Evolutionary conservation across 148 eudicot genomes (phyloP), one percentile per base, ranked within the genome.

Genomic region (Cornus controversa): DNA sequence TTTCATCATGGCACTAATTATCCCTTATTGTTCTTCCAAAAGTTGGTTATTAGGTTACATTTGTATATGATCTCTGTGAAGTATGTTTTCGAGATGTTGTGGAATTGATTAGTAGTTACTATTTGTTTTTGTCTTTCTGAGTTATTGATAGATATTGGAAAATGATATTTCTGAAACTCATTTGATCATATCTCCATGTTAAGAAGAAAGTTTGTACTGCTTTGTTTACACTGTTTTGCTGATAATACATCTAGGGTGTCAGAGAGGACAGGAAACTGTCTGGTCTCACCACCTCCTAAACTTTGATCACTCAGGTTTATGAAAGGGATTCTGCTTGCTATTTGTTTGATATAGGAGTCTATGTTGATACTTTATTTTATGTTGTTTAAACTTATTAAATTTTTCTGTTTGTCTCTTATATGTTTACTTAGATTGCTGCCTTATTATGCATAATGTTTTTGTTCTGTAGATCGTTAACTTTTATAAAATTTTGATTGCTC

Each of bases 401-500:
- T 31, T 31, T 31, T 31, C 2, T 3, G 34, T 31, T 31, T 31
- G 34, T 5, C 34, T 31, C 34, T 31, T 22, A 13, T 28, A 16
- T 11, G 34, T 71, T 66, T 78, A 11, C 25, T 37, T 65, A 68
- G 54, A 63, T 70, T 71, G 64, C 47, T 60, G 24, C 45, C 45
- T 6, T 42, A 14, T 36, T 22, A 54, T 79, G 81, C 73, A 67
- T 60, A 28, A 10, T 50, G 20, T 67, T 6, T 10, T 20, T 58
- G 9, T 53, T 67, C 8, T 31, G 36, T 6, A 50, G 20, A 10
- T 25, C 66, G 10, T 36, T 31, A 20, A 42, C 23, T 10, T 18
- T 40, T 68, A 20, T 27, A 53, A 10, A 7, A 16, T 58, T 74
- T 42, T 16, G 71, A 77, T 73, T 77, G 36, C 53, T 83, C 62